A percentile compares a stretch with the other conserved stretches of the same genome.
phyloP scores from a whole-genome alignment of 2,329 filamentous ascomycete species.

The Colletotrichum scovillei region DNA sequence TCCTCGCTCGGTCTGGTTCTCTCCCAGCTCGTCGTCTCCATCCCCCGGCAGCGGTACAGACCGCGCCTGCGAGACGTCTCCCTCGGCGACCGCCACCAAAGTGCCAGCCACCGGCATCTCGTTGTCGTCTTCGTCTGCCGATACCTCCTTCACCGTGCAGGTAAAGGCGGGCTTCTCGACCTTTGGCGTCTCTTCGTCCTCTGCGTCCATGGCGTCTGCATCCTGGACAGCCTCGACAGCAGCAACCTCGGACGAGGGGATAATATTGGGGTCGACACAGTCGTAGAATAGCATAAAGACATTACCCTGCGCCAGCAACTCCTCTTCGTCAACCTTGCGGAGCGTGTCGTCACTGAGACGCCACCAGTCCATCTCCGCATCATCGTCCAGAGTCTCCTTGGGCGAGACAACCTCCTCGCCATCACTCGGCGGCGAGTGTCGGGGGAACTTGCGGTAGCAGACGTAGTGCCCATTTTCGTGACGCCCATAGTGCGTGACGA shows the following conservation, averaged over 20 bases:
- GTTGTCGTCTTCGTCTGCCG: constrained; percentile 5
- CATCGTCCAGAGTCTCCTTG: constrained; percentile 15
- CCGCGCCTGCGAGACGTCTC: not conserved
- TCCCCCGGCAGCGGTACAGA: not conserved
- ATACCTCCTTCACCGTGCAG: constrained; percentile 27
- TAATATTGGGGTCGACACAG: constrained; percentile 66
- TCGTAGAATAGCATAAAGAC: constrained; percentile 99
- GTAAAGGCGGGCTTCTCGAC: constrained; percentile 26
- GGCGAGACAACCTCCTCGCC: constrained; percentile 37
- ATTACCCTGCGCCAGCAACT: constrained; percentile 79
- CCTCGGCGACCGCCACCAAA: not conserved
- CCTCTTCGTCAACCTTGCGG: constrained; percentile 75
- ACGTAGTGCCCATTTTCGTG: constrained; percentile 98
- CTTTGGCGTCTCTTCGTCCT: constrained; percentile 28
- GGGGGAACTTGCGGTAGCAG: constrained; percentile 81
- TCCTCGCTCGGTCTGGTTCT: not conserved
- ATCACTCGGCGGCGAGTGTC: constrained; percentile 37
- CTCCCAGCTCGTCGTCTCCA: not conserved
- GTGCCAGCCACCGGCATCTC: not conserved
- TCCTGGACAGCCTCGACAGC: not conserved
- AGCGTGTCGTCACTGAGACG: constrained; percentile 91
- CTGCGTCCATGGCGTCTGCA: not conserved
- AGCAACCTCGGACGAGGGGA: constrained; percentile 50
- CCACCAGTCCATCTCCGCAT: constrained; percentile 77
- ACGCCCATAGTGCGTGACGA: constrained; percentile 88